phyloP scores from a whole-genome alignment of 257 asterid genomes.

The Datura wrightii region DNA sequence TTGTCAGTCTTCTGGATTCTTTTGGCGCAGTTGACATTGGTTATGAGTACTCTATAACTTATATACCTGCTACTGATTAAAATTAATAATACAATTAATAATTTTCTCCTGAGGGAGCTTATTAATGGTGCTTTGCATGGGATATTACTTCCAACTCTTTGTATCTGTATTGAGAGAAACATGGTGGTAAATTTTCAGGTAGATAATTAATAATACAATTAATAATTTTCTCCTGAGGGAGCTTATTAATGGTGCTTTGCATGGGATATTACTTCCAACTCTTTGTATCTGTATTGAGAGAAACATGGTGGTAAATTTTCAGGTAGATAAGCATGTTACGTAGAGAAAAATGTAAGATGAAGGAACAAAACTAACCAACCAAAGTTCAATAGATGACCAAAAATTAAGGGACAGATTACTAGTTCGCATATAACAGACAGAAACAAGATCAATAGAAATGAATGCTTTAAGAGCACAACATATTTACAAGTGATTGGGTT shows the following conservation, averaged over 20 bases:
- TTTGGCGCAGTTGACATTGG: not conserved
- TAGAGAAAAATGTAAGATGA: not conserved
- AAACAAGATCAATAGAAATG: slow-evolving; percentile 1
- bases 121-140: not conserved
- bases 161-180: not conserved
- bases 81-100: not conserved
- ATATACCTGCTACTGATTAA: not conserved
- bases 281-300: not conserved
- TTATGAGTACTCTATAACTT: slow-evolving; percentile 4
- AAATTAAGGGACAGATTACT: not conserved
- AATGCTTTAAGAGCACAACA: not conserved
- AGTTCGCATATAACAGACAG: not conserved
- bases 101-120: slow-evolving; percentile 23
- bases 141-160: slow-evolving; percentile 22
- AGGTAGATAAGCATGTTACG: not conserved
- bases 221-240: not conserved
- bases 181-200: not conserved
- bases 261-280: slow-evolving; percentile 17
- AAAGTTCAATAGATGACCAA: not conserved
- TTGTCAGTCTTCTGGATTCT: slow-evolving; percentile 10
- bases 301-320: not conserved
- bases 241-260: slow-evolving; percentile 11
- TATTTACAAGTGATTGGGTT: not conserved
- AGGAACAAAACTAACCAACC: slow-evolving; percentile 10
- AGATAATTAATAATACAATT: not conserved